Evolutionary conservation across 2,329 filamentous ascomycete species (phyloP).

Genomic region (Lachnellula subtilissima): DNA sequence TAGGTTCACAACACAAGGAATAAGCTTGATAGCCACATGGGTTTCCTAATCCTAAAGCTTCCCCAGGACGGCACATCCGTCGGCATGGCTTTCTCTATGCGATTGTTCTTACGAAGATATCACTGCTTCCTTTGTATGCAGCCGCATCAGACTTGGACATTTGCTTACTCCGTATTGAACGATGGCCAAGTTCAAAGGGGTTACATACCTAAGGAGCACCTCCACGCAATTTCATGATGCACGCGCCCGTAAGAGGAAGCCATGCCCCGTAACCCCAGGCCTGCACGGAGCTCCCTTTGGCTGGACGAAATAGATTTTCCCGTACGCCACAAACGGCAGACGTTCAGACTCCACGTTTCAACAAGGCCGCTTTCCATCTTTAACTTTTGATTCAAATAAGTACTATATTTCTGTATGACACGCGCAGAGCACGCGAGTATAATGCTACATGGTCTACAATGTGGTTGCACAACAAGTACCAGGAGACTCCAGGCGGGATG

Average conservation of each 20-base stretch:
- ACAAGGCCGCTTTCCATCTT: not conserved
- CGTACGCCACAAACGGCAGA: conserved; percentile 1
- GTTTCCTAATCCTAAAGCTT: conserved; percentile 1
- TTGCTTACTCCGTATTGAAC: not conserved
- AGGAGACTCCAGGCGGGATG: conserved; percentile 5
- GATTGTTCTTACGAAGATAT: not conserved
- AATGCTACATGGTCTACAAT: not conserved
- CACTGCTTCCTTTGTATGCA: not conserved
- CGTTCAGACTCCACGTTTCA: not conserved
- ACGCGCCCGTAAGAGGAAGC: conserved; percentile 8
- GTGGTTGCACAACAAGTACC: conserved; percentile 16
- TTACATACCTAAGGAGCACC: not conserved
- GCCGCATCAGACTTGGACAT: not conserved
- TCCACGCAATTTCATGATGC: not conserved
- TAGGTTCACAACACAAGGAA: conserved; percentile 15
- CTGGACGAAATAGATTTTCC: not conserved
- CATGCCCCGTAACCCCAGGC: conserved; percentile 4
- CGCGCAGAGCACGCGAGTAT: conserved; percentile 4
- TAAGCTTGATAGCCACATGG: conserved; percentile 22
- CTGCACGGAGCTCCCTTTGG: conserved; percentile 7
- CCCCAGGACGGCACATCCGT: conserved; percentile 2
- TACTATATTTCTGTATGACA: conserved; percentile 1
- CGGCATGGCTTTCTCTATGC: not conserved
- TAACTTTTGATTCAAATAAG: not conserved
- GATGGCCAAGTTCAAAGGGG: too few species aligned